Evolutionary conservation across 495 filamentous ascomycete species (phyloP).

Genomic region (Parathielavia appendiculata): DNA sequence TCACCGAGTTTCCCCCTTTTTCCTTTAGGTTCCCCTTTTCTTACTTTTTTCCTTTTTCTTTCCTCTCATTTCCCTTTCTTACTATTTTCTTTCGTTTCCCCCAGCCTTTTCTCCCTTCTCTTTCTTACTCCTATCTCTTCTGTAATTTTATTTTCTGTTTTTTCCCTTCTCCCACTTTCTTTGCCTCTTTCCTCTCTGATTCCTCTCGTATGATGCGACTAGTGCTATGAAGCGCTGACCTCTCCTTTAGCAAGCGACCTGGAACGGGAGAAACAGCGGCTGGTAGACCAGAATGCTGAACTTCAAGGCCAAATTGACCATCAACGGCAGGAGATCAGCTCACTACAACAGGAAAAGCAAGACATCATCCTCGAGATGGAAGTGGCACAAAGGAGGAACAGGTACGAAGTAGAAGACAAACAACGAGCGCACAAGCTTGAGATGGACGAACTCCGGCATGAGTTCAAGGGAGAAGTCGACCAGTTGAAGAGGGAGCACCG

Average conservation of each 20-base stretch:
- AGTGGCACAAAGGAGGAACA: conserved; percentile 30
- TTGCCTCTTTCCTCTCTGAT: no score
- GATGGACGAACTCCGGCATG: conserved; percentile 37
- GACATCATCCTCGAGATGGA: conserved; percentile 28
- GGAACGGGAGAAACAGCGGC: conserved; percentile 53
- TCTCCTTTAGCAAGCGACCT: conserved; percentile 57
- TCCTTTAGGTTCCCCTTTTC: no score
- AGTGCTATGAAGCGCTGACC: conserved; percentile 11
- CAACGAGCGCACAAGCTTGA: conserved; percentile 29
- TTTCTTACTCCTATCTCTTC: no score
- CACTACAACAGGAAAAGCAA: conserved; percentile 42
- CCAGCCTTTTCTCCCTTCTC: no score
- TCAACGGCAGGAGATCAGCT: conserved; percentile 52
- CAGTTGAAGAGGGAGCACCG: conserved; percentile 29
- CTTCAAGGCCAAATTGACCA: conserved; percentile 57
- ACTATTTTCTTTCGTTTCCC: no score
- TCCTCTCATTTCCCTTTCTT: no score
- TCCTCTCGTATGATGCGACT: no score
- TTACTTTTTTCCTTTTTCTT: no score
- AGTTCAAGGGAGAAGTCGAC: conserved; percentile 33
- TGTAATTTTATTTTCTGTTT: no score
- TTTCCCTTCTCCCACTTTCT: no score
- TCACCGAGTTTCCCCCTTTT: no score
- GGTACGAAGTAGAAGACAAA: conserved; percentile 40
- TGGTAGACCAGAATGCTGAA: conserved; percentile 51